Percentiles rank a stretch among this genome's conserved stretches.
phyloP scores from a whole-genome alignment of 1,139 yeast species.

The Geotrichum histeridarum region DNA sequence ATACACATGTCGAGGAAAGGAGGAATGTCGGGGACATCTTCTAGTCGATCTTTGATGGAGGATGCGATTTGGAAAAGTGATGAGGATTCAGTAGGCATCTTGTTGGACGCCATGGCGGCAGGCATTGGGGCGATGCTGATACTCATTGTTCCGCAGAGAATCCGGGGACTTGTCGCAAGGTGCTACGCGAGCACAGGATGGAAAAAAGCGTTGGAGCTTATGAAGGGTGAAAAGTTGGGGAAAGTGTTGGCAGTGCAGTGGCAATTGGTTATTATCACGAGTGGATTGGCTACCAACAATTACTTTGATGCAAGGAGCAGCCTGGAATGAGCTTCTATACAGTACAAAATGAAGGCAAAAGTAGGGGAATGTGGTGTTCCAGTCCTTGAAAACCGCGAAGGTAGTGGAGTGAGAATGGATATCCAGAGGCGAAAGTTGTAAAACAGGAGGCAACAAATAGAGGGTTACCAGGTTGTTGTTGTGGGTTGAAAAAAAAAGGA shows the following conservation, averaged over 20 bases:
- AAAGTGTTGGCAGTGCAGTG: not conserved
- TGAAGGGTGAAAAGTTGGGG: not conserved
- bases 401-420: not conserved
- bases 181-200: not conserved
- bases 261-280: not conserved
- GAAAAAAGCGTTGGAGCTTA: too few relatives aligned
- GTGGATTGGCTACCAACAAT: not conserved
- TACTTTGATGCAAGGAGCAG: not conserved
- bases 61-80: constrained; percentile 73
- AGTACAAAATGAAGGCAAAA: not conserved
- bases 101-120: constrained; percentile 17
- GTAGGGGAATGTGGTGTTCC: not conserved
- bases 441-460: not conserved
- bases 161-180: not conserved
- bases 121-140: constrained; percentile 15
- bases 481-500: not conserved
- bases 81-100: constrained; percentile 23
- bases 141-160: constrained; percentile 3
- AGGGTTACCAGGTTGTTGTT: constrained; percentile 6
- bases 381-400: not conserved
- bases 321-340: not conserved
- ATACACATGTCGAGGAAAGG: constrained; percentile 55
- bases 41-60: constrained; percentile 53
- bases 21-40: constrained; percentile 62
- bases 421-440: not conserved